Conservation (phyloP, 148 eudicot genomes). For the Vaccinium vitisidaea region DNA sequence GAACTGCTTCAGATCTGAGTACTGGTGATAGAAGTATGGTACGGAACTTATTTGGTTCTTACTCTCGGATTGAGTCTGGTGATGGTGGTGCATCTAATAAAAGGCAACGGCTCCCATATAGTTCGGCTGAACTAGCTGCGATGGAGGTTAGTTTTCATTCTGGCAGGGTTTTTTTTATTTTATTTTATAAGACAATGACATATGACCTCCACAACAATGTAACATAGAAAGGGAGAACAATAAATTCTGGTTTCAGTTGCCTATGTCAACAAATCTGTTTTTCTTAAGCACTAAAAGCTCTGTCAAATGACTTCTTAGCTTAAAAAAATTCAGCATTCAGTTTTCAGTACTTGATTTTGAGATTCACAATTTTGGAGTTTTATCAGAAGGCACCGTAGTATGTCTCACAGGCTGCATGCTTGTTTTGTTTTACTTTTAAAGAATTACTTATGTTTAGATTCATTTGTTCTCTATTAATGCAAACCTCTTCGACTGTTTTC, state of each 20-base stretch:
- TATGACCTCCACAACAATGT: background rate
- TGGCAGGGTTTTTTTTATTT: background rate
- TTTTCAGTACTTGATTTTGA: background rate
- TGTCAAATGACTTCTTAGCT: background rate
- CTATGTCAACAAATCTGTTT: background rate
- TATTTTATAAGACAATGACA: background rate
- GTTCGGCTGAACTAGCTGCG: constrained; percentile 83
- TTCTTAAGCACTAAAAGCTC: background rate
- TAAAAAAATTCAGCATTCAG: background rate
- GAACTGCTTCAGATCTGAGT: constrained; percentile 59
- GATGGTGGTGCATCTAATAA: constrained; percentile 64
- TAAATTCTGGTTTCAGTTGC: background rate
- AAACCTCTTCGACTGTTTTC: constrained; percentile 4
- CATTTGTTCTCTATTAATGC: background rate
- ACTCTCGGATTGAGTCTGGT: constrained; percentile 59
- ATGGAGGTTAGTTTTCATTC: constrained; percentile 60
- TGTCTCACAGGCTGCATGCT: background rate
- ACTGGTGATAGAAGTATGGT: constrained; percentile 68
- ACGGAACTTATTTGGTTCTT: constrained; percentile 69
- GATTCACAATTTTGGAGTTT: background rate
- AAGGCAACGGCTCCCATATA: constrained; percentile 90
- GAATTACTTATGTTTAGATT: background rate
- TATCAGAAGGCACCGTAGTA: background rate
- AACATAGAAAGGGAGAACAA: background rate
- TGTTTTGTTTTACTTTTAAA: background rate